A percentile compares a stretch with the other conserved stretches of the same genome.
These are phyloP conservation scores for Haplosporangium gracile DNA, from an alignment of 192 early-diverging fungal species.

Conservation along the genomic window DNA sequence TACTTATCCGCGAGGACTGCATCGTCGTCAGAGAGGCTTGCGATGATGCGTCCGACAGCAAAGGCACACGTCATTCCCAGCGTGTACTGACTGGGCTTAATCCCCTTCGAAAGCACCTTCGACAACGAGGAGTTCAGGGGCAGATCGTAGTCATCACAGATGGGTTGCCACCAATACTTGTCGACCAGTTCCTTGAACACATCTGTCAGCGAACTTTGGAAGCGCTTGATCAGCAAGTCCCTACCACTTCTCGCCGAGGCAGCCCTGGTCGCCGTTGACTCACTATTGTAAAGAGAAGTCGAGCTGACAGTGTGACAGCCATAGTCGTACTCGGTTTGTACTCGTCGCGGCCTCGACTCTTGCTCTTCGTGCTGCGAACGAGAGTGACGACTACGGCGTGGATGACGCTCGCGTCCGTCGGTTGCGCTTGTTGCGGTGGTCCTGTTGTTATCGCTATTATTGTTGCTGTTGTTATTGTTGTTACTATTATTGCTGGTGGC, in stretches of 20 bases:
- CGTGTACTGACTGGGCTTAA: not conserved
- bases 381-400: too few species aligned
- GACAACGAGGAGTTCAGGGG: conserved; percentile 15
- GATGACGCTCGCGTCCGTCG: not conserved
- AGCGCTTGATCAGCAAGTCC: conserved; percentile 28
- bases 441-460: not conserved
- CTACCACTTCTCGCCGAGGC: not conserved
- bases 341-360: not conserved
- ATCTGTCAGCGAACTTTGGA: conserved; percentile 18
- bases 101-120: not conserved
- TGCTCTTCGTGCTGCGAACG: not conserved
- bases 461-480: not conserved
- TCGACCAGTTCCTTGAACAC: conserved; percentile 36
- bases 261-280: not conserved
- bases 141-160: conserved; percentile 40
- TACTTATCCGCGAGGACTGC: conserved; percentile 14
- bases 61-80: conserved; percentile 30
- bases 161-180: conserved; percentile 51
- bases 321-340: not conserved
- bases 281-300: not conserved
- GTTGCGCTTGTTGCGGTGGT: not conserved
- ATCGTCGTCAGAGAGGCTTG: conserved; percentile 15
- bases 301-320: not conserved
- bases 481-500: not conserved
- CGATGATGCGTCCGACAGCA: conserved; percentile 22